Evolutionary conservation across 1,284 basidiomycete species (phyloP).

Genomic region (Trametes versicolor): DNA sequence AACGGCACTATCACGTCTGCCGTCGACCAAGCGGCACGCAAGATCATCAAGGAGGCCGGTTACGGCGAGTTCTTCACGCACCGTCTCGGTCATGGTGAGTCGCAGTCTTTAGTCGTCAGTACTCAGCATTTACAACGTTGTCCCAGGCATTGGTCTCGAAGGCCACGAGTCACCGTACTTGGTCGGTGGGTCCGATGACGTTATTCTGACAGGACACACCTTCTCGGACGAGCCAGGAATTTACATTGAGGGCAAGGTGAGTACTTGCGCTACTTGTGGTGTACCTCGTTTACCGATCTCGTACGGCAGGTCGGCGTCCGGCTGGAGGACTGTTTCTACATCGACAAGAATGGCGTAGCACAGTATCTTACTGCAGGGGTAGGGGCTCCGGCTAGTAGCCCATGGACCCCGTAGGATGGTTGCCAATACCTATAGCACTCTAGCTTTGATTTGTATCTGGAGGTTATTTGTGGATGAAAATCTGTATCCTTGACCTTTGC

Average conservation of each 20-base stretch:
- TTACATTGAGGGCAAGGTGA: slow-evolving; percentile 79
- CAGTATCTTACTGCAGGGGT: slow-evolving; percentile 69
- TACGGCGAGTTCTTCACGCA: slow-evolving; percentile 81
- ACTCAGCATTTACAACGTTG: background rate
- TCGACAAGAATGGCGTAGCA: slow-evolving; percentile 62
- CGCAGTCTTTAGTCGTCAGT: no score
- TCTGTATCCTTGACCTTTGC: background rate
- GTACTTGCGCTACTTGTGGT: slow-evolving; percentile 28
- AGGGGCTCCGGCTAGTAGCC: slow-evolving; percentile 64
- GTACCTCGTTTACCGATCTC: background rate
- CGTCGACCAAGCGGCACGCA: slow-evolving; percentile 77
- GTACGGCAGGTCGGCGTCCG: slow-evolving; percentile 71
- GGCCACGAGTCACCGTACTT: slow-evolving; percentile 86
- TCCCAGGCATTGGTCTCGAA: slow-evolving; percentile 81
- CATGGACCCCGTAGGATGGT: slow-evolving; percentile 56
- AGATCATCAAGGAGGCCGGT: slow-evolving; percentile 55
- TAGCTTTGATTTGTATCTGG: no score
- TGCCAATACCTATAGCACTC: background rate
- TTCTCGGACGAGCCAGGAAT: slow-evolving; percentile 89
- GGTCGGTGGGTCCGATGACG: slow-evolving; percentile 68
- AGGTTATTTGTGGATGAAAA: background rate
- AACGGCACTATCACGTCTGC: slow-evolving; percentile 60
- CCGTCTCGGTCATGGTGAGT: slow-evolving; percentile 78
- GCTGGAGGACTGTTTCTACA: slow-evolving; percentile 85
- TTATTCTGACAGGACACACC: slow-evolving; percentile 71